Percentiles rank a stretch among this genome's conserved stretches.
Evolutionary conservation across 371 early-diverging fungal genomes (phyloP).

Genomic region (Mucor circinelloides): DNA sequence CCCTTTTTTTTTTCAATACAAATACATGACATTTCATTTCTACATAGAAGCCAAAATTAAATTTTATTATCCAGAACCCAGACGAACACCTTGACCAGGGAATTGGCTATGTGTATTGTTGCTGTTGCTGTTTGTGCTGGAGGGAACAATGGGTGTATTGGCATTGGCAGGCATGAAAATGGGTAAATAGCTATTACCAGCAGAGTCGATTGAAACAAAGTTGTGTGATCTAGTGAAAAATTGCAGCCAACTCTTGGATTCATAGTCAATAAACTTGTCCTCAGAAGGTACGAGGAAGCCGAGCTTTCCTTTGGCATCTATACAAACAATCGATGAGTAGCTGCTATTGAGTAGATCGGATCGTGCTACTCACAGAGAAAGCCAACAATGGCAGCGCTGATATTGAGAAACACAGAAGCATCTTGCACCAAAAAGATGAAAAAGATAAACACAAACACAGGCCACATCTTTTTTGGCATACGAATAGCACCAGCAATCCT

Average conservation of each 20-base stretch:
- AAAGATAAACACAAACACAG: constrained; percentile 22
- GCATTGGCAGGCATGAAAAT: constrained; percentile 9
- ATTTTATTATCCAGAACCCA: constrained; percentile 13
- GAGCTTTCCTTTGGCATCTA: constrained; percentile 21
- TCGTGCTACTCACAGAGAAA: constrained; percentile 24
- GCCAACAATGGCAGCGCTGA: constrained; percentile 8
- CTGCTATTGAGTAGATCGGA: neutral
- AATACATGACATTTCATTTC: neutral
- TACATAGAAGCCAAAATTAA: neutral
- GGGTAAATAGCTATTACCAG: constrained; percentile 21
- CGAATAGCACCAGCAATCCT: constrained; percentile 36
- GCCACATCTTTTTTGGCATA: constrained; percentile 27
- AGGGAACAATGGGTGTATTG: neutral
- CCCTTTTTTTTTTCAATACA: neutral
- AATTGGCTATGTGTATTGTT: neutral
- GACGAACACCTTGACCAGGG: constrained; percentile 21
- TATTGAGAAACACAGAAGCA: constrained; percentile 22
- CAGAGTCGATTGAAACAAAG: constrained; percentile 20
- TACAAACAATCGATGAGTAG: neutral
- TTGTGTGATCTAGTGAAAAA: constrained; percentile 10
- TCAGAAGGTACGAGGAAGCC: constrained; percentile 10
- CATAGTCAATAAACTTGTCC: constrained; percentile 15
- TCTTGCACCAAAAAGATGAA: constrained; percentile 30
- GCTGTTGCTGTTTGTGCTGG: neutral
- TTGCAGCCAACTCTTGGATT: constrained; percentile 16